Percentiles rank a stretch among this genome's conserved stretches.
phyloP scores from a whole-genome alignment of 768 basidiomycete genomes.

The Cystobasidiopsis lactophilus region DNA sequence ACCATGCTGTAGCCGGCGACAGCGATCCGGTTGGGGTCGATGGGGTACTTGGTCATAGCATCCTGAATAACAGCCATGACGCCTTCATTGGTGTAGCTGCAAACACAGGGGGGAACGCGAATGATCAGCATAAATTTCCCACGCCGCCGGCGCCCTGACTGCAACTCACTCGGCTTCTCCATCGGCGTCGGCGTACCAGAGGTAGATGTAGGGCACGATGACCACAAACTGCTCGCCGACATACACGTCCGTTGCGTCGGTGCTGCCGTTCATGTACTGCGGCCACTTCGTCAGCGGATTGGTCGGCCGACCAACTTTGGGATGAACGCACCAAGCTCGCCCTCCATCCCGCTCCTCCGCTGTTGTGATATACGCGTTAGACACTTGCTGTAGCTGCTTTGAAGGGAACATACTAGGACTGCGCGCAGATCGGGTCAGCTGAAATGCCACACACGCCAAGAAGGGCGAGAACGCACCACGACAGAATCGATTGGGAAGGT shows the following conservation, averaged over 20 bases:
- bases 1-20: not conserved
- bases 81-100: too few species aligned
- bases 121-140: too few species aligned
- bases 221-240: not conserved
- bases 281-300: not conserved
- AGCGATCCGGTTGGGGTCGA: not conserved
- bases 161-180: too few species aligned
- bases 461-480: not conserved
- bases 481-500: not conserved
- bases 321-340: too few species aligned
- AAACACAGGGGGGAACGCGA: too few species aligned
- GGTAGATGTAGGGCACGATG: not conserved
- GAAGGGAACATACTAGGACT: too few species aligned
- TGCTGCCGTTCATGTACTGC: not conserved
- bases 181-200: too few species aligned
- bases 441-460: not conserved
- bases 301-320: not conserved
- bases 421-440: not conserved
- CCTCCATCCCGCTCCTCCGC: too few species aligned
- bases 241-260: not conserved
- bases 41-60: not conserved
- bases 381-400: too few species aligned
- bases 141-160: too few species aligned
- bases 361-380: too few species aligned
- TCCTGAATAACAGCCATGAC: not conserved